Base-by-base conservation (phyloP, 2,329 filamentous ascomycete genomes). In the Aplosporella prunicola region DNA sequence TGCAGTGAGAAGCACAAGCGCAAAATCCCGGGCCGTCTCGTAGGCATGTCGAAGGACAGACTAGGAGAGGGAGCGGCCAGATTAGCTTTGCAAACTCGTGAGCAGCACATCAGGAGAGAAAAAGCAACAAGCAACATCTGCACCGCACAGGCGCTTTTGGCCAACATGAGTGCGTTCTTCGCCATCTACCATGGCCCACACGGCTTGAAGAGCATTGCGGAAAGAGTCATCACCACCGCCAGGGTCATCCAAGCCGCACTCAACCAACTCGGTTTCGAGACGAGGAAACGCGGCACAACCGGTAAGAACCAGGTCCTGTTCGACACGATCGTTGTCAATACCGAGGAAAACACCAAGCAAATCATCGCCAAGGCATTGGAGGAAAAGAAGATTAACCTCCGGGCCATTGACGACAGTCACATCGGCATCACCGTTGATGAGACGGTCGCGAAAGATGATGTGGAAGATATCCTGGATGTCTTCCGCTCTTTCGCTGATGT, bases 111-210 rank as follows among this genome's bases (percentile, higher is more conserved):
- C 57, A 76, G 89, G 47, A 76, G 89, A 53, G 89, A 96, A 60
- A 95, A 95, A 72, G 89, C 89, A 1, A 96, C 89, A 2, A 94
- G 87, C 68, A 96, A 96, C 56, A 88, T 95, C 42, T 96, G 89
- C 67, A 96, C 89, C 2, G 88, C 89, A 1, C 89, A 96, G 63
- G 89, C 89, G 7, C 67, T 96, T 17, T 69, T 95, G 35, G 89
- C 89, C 24, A 96, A 96, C 61, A 95, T 95, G 85, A 89, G 78
- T 49, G 86, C 88, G 38, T 81, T 95, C 66, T 96, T 94, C 56
- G 88, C 87, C 35, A 72, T 95, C 37, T 96, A 95, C 60, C 89
- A 96, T 57, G 89, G 89, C 3, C 89, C 89, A 1, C 62, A 77
- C 37, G 87, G 88, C 13, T 66, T 96, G 34, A 86, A 78, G 62